Base-by-base conservation (phyloP, 2,329 filamentous ascomycete genomes). In the Lachnellula cervina region DNA sequence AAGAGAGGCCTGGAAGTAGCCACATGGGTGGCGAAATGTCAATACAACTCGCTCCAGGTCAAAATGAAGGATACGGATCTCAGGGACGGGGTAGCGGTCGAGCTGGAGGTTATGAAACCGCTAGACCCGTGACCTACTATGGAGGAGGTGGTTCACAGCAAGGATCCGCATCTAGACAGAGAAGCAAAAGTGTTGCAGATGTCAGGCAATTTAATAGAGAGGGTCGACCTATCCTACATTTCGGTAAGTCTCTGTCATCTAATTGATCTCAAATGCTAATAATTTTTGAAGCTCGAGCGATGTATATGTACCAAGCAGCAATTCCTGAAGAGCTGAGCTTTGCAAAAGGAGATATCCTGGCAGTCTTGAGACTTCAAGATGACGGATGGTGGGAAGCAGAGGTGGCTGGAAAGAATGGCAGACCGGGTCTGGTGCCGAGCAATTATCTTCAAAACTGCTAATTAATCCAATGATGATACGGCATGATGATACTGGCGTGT, bases 381-480 rank as follows among this genome's bases (percentile, higher is more conserved):
- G 94, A 99, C 69, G 94, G 94, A 19, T 99, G 94, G 94, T 99
- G 95, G 94, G 94, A 99, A 75, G 95, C 95, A 13, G 93, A 97
- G 72, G 83, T 97, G 42, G 89, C 92, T 46, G 86, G 86, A 23
- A 79, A 80, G 60, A 81, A 78, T 56, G 72, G 70, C n/a, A 60
- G 83, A 80, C 49, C 78, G 73, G 84, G 84, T 58, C 76, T 87
- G 67, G 83, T 87, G 62, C 84, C 84, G 61, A 87, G 84, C 71
- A 87, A 87, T 69, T 87, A 87, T 65, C 75, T 87, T 57, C 68
- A 69, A 55, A 68, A 66, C 25, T 68, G 64, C 55, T 69, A 58
- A 66, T 51, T 38, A 49, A 37, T 52, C 17, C 5, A 23, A 35
- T 13, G 42, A 52, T 16, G 50, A 46, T 51, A 28, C 42, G 35